These are phyloP conservation scores for Lithospermum erythrorhizon DNA, from an alignment of 257 asterid species.

Conservation along the genomic window DNA sequence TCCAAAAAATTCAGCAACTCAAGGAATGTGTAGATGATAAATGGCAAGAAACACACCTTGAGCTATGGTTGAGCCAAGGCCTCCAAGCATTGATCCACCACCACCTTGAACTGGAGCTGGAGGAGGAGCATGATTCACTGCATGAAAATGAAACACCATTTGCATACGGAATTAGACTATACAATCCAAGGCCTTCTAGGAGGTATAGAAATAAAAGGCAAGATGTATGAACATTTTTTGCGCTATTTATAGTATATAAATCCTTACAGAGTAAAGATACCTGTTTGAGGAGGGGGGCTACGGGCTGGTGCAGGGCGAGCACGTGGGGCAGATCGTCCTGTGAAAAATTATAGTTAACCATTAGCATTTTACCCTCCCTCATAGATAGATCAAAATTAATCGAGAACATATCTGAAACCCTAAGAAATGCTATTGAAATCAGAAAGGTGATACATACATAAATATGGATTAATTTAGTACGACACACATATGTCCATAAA, in stretches of 20 bases:
- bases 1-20: background rate
- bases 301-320: conserved; percentile 56
- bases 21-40: too few relatives aligned
- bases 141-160: conserved; percentile 10
- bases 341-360: background rate
- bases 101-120: conserved; percentile 58
- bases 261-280: conserved; percentile 13
- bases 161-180: background rate
- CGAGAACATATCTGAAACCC: background rate
- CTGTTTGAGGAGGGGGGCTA: conserved; percentile 46
- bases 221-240: background rate
- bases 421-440: background rate
- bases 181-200: background rate
- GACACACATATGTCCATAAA: too few relatives aligned
- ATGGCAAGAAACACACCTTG: conserved; percentile 61
- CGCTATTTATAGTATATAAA: background rate
- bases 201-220: background rate
- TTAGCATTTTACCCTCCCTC: background rate
- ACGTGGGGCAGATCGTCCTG: conserved; percentile 88
- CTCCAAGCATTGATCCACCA: conserved; percentile 58
- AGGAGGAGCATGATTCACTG: conserved; percentile 63
- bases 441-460: too few relatives aligned
- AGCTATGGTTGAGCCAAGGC: conserved; percentile 64
- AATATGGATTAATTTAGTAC: too few relatives aligned
- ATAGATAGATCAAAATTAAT: too few relatives aligned